Evolutionary conservation across 2,329 filamentous ascomycete genomes (phyloP).

Genomic region (Pestalotiopsis sp.): DNA sequence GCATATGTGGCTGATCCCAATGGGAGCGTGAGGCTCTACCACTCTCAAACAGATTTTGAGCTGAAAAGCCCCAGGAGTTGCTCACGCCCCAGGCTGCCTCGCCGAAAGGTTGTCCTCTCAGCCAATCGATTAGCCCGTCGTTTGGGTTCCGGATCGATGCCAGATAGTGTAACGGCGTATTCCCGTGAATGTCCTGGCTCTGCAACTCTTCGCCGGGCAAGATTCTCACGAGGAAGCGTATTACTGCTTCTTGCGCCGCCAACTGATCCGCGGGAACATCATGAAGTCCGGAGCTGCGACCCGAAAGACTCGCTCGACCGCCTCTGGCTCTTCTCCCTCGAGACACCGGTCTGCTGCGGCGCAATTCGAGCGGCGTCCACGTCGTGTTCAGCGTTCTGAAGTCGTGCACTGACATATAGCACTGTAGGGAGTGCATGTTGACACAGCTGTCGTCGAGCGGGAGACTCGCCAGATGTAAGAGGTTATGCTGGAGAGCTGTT

Average conservation of each 20-base stretch:
- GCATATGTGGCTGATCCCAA: neutral
- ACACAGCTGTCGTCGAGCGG: neutral
- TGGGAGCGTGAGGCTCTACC: neutral
- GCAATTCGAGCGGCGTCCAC: neutral
- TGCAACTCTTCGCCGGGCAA: neutral
- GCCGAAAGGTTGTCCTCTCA: neutral
- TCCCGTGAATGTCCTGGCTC: neutral
- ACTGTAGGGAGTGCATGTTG: neutral
- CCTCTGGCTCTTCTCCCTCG: neutral
- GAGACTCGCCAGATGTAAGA: neutral
- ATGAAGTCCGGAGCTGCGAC: neutral
- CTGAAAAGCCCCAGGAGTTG: neutral
- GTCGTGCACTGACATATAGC: neutral
- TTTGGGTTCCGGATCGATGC: neutral
- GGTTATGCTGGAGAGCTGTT: neutral
- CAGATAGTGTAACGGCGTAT: neutral
- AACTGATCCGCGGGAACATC: neutral
- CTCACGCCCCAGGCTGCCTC: neutral
- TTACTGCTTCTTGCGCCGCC: neutral
- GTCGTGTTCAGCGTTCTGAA: neutral
- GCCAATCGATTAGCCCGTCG: neutral
- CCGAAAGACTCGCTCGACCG: neutral
- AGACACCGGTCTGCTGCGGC: neutral
- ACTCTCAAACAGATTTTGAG: neutral
- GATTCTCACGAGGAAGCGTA: neutral